Base-by-base conservation (phyloP, 768 basidiomycete species). In the Pleurotus platypus region DNA sequence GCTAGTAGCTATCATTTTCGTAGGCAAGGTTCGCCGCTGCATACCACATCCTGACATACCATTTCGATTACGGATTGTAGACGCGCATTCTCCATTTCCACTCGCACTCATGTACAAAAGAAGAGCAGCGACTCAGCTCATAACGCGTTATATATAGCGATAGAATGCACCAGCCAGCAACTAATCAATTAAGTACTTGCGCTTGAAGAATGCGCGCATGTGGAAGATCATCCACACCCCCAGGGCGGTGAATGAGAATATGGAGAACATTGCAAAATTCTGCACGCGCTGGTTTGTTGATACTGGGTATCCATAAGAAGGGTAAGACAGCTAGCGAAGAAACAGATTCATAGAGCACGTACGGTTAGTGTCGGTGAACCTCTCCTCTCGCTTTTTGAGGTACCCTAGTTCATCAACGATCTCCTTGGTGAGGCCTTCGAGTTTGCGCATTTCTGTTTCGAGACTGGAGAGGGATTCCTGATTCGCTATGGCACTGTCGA, bases 381-480 rank as follows among this genome's bases (percentile, higher is more conserved):
- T 79, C 63, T 89, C 87, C 70, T 98, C 96, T n/a, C 96, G 81
- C 63, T 76, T 73, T 75, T 94, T 92, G 59, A 99, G 82, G 73
- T 96, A 98, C 6, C 83, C 82, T 77, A 98, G 78, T 72, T 99
- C 95, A 64, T 98, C 95, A 12, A 89, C 85, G 53, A 99, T 86
- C 75, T 98, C 97, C 69, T 94, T 92, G 37, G 94, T 90, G 12
- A 98, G 71, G 0, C 93, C 95, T 70, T 99, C 97, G 2, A 99
- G 79, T 67, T 98, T 98, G 40, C 94, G 85, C 95, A 98, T 98
- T 71, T 98, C 97, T 0, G 93, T 95, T 73, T 99, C 97, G 16
- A 99, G 83, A 0, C 90, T 90, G 5, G 94, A 97, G 0, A 98
- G 78, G 0, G 92, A 94, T 70, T 99, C 97, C 69, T 98, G 95